Evolutionary conservation across 2,329 filamentous ascomycete species (phyloP).

Genomic region (Ploettnerulaceae sp.): DNA sequence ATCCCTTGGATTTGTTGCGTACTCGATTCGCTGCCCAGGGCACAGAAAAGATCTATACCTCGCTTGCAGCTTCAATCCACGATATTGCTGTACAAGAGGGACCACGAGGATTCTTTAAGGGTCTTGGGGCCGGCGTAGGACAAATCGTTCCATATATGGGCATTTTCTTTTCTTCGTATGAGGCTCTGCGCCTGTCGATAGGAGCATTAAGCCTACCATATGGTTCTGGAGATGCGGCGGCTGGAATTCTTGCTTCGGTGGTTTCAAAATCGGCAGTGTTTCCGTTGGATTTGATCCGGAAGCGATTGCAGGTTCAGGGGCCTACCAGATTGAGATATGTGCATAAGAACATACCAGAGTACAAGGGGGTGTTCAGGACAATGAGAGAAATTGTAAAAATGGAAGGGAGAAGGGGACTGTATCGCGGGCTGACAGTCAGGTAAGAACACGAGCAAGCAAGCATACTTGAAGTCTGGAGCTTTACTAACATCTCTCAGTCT

Average conservation of each 20-base stretch:
- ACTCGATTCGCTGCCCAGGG: slow-evolving; percentile 98
- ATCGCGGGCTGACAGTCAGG: slow-evolving; percentile 79
- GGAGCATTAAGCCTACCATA: slow-evolving; percentile 54
- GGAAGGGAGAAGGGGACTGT: slow-evolving; percentile 77
- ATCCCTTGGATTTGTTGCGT: slow-evolving; percentile 87
- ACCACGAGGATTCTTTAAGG: slow-evolving; percentile 76
- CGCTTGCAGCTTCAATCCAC: slow-evolving; percentile 61
- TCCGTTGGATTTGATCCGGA: slow-evolving; percentile 86
- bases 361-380: slow-evolving; percentile 60
- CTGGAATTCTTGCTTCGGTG: slow-evolving; percentile 75
- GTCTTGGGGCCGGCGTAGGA: slow-evolving; percentile 71
- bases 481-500: slow-evolving; percentile 44
- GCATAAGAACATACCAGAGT: slow-evolving; percentile 83
- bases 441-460: too few relatives aligned
- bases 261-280: slow-evolving; percentile 87
- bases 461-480: neutral
- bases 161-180: slow-evolving; percentile 88
- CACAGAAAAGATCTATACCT: slow-evolving; percentile 69
- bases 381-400: slow-evolving; percentile 61
- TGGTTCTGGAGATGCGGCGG: slow-evolving; percentile 76
- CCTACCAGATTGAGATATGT: slow-evolving; percentile 76
- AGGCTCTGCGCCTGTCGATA: slow-evolving; percentile 62
- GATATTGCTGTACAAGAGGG: slow-evolving; percentile 78
- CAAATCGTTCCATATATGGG: slow-evolving; percentile 98
- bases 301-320: slow-evolving; percentile 91